Evolutionary conservation across 495 filamentous ascomycete species (phyloP).

Genomic region (Saxophila tyrrhenica): DNA sequence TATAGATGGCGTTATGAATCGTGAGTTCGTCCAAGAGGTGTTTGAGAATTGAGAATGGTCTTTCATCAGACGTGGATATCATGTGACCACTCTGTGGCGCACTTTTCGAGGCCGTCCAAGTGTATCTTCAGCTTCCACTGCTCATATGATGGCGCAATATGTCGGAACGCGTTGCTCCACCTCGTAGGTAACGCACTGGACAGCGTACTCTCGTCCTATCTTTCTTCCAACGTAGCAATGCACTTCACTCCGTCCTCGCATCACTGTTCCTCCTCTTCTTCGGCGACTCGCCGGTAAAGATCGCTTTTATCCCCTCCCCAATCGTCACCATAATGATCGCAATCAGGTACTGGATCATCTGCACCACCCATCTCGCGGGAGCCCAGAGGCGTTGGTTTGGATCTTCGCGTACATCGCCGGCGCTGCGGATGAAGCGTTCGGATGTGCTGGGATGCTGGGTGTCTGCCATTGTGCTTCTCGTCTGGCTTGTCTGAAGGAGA

Average conservation of each 20-base stretch:
- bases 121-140: no score
- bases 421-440: conserved; percentile 11
- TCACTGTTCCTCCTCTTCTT: background rate
- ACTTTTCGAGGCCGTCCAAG: no score
- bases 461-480: background rate
- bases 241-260: background rate
- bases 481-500: no score
- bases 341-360: conserved; percentile 17
- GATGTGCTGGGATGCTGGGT: background rate
- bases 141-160: no score
- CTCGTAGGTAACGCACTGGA: no score
- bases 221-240: no score
- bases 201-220: background rate
- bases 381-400: conserved; percentile 11
- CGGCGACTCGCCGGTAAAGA: conserved; percentile 13
- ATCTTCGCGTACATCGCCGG: conserved; percentile 11
- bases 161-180: no score
- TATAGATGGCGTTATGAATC: no score
- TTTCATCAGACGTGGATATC: no score
- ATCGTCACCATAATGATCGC: conserved; percentile 21
- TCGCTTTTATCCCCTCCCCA: conserved; percentile 11
- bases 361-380: conserved; percentile 14
- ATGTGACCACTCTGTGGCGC: no score
- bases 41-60: no score
- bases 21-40: no score